Percentiles rank a stretch among this genome's conserved stretches.
phyloP scores from a whole-genome alignment of 495 filamentous ascomycete species.

The Letharia lupina region DNA sequence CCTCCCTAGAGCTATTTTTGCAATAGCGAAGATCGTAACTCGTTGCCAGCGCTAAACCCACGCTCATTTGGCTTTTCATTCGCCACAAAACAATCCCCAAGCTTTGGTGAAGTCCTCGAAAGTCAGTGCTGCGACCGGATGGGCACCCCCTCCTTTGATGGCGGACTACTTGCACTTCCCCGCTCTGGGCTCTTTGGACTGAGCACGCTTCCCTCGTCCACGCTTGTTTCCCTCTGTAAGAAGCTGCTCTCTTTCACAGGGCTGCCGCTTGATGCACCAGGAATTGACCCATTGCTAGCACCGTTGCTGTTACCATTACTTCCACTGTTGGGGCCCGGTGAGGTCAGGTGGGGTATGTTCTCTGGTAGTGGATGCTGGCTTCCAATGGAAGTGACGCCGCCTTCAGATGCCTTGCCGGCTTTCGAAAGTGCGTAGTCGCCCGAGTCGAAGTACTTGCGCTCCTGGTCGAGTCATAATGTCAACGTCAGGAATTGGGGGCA shows the following conservation, averaged over 20 bases:
- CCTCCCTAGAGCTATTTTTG: not conserved
- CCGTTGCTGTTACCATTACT: slow-evolving; percentile 31
- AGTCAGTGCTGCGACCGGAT: slow-evolving; percentile 44
- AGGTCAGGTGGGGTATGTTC: slow-evolving; percentile 86
- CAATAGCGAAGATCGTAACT: slow-evolving; percentile 9
- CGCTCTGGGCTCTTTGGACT: slow-evolving; percentile 29
- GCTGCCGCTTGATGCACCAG: slow-evolving; percentile 56
- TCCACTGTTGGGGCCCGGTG: slow-evolving; percentile 46
- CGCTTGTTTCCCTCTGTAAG: slow-evolving; percentile 65
- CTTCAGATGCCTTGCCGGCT: slow-evolving; percentile 91
- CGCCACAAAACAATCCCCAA: not conserved
- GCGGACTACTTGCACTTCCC: slow-evolving; percentile 40
- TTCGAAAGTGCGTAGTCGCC: slow-evolving; percentile 98
- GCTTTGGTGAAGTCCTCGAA: not conserved
- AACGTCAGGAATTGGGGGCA: not conserved
- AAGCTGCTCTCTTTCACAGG: slow-evolving; percentile 83
- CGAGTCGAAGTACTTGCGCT: slow-evolving; percentile 98
- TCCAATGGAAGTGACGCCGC: slow-evolving; percentile 88
- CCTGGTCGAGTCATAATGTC: slow-evolving; percentile 40
- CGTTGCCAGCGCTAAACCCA: not conserved
- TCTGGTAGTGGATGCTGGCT: slow-evolving; percentile 91
- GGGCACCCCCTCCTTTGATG: slow-evolving; percentile 51
- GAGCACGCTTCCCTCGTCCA: slow-evolving; percentile 44
- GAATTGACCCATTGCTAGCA: slow-evolving; percentile 40
- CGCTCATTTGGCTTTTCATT: not conserved